A percentile compares a stretch with the other conserved stretches of the same genome.
These are phyloP conservation scores for Dactylella cylindrospora DNA, from an alignment of 2,329 filamentous ascomycete genomes.

Conservation along the genomic window DNA sequence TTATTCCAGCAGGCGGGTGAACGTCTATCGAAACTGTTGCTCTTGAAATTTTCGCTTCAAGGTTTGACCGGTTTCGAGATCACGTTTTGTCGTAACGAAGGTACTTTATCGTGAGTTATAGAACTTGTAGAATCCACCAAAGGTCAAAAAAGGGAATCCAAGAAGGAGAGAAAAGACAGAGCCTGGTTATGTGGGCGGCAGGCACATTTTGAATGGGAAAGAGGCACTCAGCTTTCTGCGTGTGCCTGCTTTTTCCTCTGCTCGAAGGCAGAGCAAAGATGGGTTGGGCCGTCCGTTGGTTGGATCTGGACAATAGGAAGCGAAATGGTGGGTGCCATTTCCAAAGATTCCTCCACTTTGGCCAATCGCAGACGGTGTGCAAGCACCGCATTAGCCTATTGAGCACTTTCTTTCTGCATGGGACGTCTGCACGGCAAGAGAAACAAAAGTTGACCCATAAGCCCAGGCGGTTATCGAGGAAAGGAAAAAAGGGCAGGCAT, in stretches of 20 bases:
- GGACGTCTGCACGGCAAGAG: too few relatives aligned
- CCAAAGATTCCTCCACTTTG: slow-evolving; percentile 8
- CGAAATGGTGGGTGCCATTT: too few relatives aligned
- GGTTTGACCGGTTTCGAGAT: too few relatives aligned
- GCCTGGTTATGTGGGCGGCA: slow-evolving; percentile 26
- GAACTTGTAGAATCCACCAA: too few relatives aligned
- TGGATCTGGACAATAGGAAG: slow-evolving; percentile 3
- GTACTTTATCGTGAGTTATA: too few relatives aligned
- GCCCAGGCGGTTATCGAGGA: slow-evolving; percentile 28
- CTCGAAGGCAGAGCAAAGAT: too few relatives aligned
- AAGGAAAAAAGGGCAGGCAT: not conserved
- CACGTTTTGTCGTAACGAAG: too few relatives aligned
- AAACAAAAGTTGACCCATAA: too few relatives aligned
- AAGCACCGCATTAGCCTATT: slow-evolving; percentile 14
- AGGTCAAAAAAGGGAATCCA: slow-evolving; percentile 12
- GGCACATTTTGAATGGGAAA: slow-evolving; percentile 37
- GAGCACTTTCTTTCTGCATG: slow-evolving; percentile 12
- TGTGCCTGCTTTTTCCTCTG: not conserved
- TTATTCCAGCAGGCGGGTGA: slow-evolving; percentile 39
- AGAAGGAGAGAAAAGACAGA: slow-evolving; percentile 5
- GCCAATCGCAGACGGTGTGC: slow-evolving; percentile 21
- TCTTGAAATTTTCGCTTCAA: too few relatives aligned
- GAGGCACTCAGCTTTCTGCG: not conserved
- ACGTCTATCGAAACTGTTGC: too few relatives aligned
- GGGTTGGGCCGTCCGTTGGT: slow-evolving; percentile 13